Evolutionary conservation across 164 flowering plant species (phyloP), one percentile per base, ranked within the genome.

Genomic region (Kingdonia uniflora): DNA sequence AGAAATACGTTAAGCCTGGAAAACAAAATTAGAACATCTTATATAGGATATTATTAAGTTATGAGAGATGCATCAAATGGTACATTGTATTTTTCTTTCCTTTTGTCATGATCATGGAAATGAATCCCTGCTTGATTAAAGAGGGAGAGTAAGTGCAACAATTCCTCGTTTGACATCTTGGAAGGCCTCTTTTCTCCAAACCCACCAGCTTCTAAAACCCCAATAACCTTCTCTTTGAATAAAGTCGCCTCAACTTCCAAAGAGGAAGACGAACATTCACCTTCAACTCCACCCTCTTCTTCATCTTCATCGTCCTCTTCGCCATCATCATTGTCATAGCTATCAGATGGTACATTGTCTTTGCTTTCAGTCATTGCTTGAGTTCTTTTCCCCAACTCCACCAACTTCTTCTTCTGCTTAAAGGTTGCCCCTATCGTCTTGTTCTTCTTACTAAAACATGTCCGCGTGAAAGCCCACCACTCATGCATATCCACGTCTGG

Each of bases 381-480:
- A 0, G 81, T 74, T 52, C 63, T 56, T 23, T 48, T 67, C 57
- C 72, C 51, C 5, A 91, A 67, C 72, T 88, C 95, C 51, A 68
- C 37, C 45, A 88, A 62, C 74, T 82, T 92, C 77, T 66, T 88
- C 80, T 86, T 92, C 69, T 82, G 91, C 84, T 76, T 85, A 52
- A 92, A 86, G 0, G 76, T 84, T 1, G 96, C 95, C 6, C 96
- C 99, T 21, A 92, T 38, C 0, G 96, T 88, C 74, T 81, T 92
- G 60, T 92, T 92, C 70, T 92, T 88, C 69, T 80, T 88, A 45
- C 78, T 40, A 59, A 92, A 88, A 71, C 96, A 88, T 0, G 89
- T 77, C 52, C 82, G 71, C 0, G 91, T 84, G 53, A 88, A 88
- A 12, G 85, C 91, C 79, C 71, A 65, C 99, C 99, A 92, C 48